Percentiles rank a stretch among this genome's conserved stretches.
phyloP scores from a whole-genome alignment of 2,329 filamentous ascomycete species.

The Paraphoma chrysanthemicola region DNA sequence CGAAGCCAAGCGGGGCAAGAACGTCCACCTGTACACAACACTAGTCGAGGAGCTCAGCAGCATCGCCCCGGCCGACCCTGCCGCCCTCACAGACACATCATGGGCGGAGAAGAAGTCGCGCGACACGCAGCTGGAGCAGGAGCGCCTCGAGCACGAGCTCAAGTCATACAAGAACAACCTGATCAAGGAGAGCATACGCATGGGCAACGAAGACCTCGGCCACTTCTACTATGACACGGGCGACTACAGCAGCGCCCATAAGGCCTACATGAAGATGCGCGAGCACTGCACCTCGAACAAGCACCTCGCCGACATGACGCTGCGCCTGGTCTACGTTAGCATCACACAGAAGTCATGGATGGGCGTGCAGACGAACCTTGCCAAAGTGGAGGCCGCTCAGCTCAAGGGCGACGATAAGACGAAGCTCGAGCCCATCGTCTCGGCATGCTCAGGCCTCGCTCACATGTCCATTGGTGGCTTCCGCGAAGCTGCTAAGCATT shows the following conservation, averaged over 20 bases:
- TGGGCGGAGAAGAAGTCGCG: constrained; percentile 77
- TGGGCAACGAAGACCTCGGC: constrained; percentile 93
- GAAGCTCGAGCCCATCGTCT: constrained; percentile 70
- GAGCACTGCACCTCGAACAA: constrained; percentile 84
- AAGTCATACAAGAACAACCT: constrained; percentile 96
- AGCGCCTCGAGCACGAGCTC: constrained; percentile 81
- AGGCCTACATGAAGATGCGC: constrained; percentile 85
- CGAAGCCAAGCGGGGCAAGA: constrained; percentile 78
- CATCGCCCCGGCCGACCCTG: constrained; percentile 70
- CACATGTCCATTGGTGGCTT: constrained; percentile 65
- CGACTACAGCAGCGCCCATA: constrained; percentile 73
- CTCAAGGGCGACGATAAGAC: constrained; percentile 64
- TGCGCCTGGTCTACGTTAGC: constrained; percentile 77
- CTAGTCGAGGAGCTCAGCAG: constrained; percentile 70
- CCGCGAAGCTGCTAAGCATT: constrained; percentile 72
- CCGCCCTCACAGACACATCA: constrained; percentile 70
- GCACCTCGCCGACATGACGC: constrained; percentile 82
- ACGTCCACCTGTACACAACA: constrained; percentile 74
- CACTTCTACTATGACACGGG: constrained; percentile 82
- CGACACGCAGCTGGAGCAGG: constrained; percentile 72
- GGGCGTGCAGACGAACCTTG: constrained; percentile 68
- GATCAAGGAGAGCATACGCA: constrained; percentile 97
- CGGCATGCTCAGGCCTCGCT: constrained; percentile 66
- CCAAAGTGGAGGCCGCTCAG: constrained; percentile 61
- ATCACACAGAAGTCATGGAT: constrained; percentile 81